Base-by-base conservation (phyloP, 179 eudicot species). In the Vitellaria paradoxa region DNA sequence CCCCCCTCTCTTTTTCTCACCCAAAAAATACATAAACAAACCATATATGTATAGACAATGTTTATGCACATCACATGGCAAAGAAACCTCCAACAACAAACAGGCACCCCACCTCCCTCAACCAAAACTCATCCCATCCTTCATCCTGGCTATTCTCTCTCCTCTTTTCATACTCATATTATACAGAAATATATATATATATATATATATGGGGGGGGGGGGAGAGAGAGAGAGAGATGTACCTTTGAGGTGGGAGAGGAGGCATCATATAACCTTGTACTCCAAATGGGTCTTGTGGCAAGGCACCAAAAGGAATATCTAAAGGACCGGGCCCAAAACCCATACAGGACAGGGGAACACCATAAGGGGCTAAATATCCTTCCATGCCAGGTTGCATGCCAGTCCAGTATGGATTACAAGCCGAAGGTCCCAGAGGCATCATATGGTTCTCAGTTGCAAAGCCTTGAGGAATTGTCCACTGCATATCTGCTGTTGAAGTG, bases 341-440 rank as follows among this genome's bases (percentile, higher is more conserved):
- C 94, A 91, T 91, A 68, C 80, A 91, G 60, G 98, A 98, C 87
- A 89, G 86, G 63, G 84, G 79, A 68, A 89, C 91, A 74, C 77
- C 84, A 89, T 80, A 90, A 72, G 92, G 93, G 30, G 85, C 86
- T 80, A 80, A 75, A 78, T 77, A 91, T 52, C 86, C 89, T 73
- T 92, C 97, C 79, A 91, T 81, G 55, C 92, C 90, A 81, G 91
- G 90, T 83, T 90, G 99, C 88, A 89, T 87, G 75, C 96, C 96
- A 2, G 68, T 85, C 93, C 94, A 92, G 67, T 80, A 92, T 13
- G 97, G 97, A 80, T 88, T 87, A 78, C 84, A 92, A 12, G 83
- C 75, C 68, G 92, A 63, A 76, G 89, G 93, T 24, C 86, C 93
- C 87, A 85, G 79, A 70, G 81, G 89, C 91, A 86, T 87, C 91